phyloP scores from a whole-genome alignment of 768 basidiomycete species.

The Cystobasidium tubakii region DNA sequence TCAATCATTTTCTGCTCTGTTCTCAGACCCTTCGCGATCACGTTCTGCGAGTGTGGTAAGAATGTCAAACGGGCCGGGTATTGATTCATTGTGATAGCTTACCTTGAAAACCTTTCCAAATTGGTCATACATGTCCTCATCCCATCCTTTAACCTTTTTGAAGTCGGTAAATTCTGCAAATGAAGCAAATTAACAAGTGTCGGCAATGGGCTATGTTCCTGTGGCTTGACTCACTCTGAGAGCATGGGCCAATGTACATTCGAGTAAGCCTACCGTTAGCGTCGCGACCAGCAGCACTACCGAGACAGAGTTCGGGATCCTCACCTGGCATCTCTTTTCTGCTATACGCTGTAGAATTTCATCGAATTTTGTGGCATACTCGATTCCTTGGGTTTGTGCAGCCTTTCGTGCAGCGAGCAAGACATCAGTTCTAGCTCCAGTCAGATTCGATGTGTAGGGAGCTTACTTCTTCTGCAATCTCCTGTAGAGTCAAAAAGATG shows the following conservation, averaged over 20 bases:
- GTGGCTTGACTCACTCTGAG: not conserved
- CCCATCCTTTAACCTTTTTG: not conserved
- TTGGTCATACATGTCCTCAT: constrained; percentile 14
- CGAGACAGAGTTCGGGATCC: too few relatives aligned
- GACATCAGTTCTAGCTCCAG: too few relatives aligned
- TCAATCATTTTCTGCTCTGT: not conserved
- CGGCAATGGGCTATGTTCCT: not conserved
- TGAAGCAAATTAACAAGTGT: not conserved
- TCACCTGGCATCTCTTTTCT: not conserved
- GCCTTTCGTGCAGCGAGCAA: too few relatives aligned
- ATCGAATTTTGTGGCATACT: not conserved
- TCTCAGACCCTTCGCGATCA: not conserved
- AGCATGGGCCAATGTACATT: too few relatives aligned
- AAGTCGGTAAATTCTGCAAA: constrained; percentile 6
- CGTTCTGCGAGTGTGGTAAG: not conserved
- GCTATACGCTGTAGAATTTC: not conserved
- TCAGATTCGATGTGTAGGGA: not conserved
- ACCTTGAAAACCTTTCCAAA: constrained; percentile 7
- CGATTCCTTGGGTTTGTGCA: not conserved
- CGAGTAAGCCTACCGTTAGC: too few relatives aligned
- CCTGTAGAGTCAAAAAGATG: not conserved
- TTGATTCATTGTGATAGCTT: not conserved
- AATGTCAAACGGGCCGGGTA: not conserved
- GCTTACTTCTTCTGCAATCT: not conserved
- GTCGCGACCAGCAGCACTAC: too few relatives aligned